These are phyloP conservation scores for Arthrobotrys conoides DNA, from an alignment of 2,329 filamentous ascomycete genomes.

Conservation along the genomic window DNA sequence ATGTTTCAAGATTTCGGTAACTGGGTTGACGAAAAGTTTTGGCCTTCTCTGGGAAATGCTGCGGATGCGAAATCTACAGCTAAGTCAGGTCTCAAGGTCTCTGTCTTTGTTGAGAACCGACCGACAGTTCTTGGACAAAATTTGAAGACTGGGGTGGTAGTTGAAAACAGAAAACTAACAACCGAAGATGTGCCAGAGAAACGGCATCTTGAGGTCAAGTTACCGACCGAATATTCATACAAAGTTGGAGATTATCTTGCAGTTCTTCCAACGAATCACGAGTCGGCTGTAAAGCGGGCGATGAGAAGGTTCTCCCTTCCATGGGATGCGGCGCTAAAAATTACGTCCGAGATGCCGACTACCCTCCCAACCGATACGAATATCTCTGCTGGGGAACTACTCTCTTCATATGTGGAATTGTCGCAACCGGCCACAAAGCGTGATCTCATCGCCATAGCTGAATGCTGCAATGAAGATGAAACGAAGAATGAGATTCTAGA, in stretches of 20 bases:
- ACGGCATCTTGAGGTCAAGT: conserved; percentile 76
- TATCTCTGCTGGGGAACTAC: conserved; percentile 75
- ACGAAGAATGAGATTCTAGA: conserved; percentile 70
- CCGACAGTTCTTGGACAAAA: conserved; percentile 75
- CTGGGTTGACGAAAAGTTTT: conserved; percentile 76
- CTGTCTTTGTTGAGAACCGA: conserved; percentile 66
- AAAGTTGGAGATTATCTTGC: conserved; percentile 82
- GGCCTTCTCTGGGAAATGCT: conserved; percentile 69
- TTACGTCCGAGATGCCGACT: conserved; percentile 71
- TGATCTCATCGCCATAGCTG: conserved; percentile 71
- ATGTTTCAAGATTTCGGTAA: conserved; percentile 78
- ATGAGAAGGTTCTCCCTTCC: conserved; percentile 77
- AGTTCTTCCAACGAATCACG: conserved; percentile 79
- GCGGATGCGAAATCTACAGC: conserved; percentile 63
- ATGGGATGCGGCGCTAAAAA: conserved; percentile 78
- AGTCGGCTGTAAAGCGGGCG: conserved; percentile 74
- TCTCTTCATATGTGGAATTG: conserved; percentile 81
- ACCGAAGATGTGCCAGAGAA: conserved; percentile 72
- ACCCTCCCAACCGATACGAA: conserved; percentile 73
- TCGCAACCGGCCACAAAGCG: conserved; percentile 80
- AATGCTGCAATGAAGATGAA: conserved; percentile 70
- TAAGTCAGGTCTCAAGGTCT: conserved; percentile 59
- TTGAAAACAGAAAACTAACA: conserved; percentile 72
- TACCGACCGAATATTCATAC: conserved; percentile 78
- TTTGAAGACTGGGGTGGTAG: conserved; percentile 74